Conservation (phyloP, 352 stramenopile species). For the Thraustochytrium striatum region DNA sequence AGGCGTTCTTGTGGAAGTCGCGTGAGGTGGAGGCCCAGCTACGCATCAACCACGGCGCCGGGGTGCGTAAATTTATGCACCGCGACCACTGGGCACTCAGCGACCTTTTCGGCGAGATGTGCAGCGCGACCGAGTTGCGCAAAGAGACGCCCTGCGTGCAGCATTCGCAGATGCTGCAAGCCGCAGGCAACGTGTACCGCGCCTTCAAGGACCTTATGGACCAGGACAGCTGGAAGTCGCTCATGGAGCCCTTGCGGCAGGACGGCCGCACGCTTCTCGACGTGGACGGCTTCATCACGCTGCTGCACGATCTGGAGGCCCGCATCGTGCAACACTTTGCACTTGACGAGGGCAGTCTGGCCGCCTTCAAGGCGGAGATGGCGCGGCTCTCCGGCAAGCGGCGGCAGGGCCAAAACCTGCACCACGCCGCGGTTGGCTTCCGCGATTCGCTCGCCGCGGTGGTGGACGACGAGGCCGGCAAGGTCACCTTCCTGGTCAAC, state of each 20-base stretch:
- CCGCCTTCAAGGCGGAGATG: neutral
- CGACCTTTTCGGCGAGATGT: neutral
- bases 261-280: neutral
- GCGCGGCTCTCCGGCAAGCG: neutral
- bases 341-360: neutral
- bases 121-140: too few species aligned
- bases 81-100: neutral
- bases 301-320: neutral
- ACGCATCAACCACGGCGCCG: neutral
- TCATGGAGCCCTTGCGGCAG: neutral
- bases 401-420: neutral
- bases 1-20: slow-evolving; percentile 5
- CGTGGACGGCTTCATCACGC: neutral
- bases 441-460: neutral
- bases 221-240: neutral
- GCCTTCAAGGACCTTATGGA: neutral
- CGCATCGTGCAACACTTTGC: neutral
- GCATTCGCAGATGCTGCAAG: neutral
- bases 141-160: neutral
- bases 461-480: neutral
- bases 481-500: slow-evolving; percentile 32
- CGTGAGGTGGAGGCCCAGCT: slow-evolving; percentile 20
- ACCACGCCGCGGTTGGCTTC: neutral
- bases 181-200: neutral
- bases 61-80: neutral